Base-by-base conservation (phyloP, 1,139 yeast species). In the Hemisphaericaspora subhashii region DNA sequence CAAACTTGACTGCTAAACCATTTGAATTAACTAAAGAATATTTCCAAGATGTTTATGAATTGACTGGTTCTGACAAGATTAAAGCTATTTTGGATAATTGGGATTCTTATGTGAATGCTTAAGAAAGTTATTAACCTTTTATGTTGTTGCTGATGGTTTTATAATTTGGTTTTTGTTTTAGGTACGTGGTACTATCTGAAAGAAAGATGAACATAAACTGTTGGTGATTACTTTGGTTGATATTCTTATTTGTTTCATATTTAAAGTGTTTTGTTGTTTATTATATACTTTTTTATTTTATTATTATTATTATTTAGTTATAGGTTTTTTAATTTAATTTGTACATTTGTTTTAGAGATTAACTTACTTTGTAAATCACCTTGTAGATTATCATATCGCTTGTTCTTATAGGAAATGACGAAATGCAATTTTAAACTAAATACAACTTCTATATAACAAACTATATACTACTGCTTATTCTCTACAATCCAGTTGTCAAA, bases 1-100 rank as follows among this genome's bases (percentile, higher is more conserved):
- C 99, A 52, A 92, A 92, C 76, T 82, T 92, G 77, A 94, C 98
- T 48, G 98, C 98, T 48, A 88, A 83, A 70, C 98, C 99, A 53
- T 92, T 92, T 64, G 83, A 86, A 68, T 83, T 92, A 52, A 85
- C 98, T 33, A 92, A 87, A 74, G 98, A 90, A 64, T 92, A 92
- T 73, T 92, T 92, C 74, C 84, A 92, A 73, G 95, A 88, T 57
- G 98, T 94, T 40, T 94, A 90, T 66, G 78, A 83, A 44, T 79
- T 92, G 67, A 92, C 99, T 33, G 83, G 86, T 37, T 86, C 96
- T 40, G 95, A 88, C 37, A 89, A 87, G 79, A 86, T 94, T 60
- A 88, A 88, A 75, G 74, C 76, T 41, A 86, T 92, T 54, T 72
- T 92, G 54, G 97, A 92, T 50, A 88, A 89, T 77, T 92, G 99